phyloP scores from a whole-genome alignment of 345 rosid species.

The Carallia brachiata region DNA sequence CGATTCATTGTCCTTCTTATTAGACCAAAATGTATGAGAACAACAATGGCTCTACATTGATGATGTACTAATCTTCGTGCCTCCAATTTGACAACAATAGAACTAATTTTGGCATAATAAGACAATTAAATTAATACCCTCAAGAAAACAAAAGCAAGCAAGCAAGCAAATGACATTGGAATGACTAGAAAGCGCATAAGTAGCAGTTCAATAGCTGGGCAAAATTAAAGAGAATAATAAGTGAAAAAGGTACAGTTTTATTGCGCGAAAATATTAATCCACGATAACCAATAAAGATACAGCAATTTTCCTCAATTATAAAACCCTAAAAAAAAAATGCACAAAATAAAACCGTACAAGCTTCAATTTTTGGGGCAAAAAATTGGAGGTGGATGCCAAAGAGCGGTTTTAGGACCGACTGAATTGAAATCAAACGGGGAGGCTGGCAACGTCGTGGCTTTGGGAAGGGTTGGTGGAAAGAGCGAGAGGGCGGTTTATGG shows the following conservation, averaged over 20 bases:
- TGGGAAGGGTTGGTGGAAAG: constrained; percentile 33
- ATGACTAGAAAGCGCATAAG: no score
- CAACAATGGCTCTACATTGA: not conserved
- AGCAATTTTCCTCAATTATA: constrained; percentile 1
- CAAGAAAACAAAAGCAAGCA: no score
- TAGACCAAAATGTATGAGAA: not conserved
- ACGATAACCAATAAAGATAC: not conserved
- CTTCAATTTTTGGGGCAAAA: not conserved
- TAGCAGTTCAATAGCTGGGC: no score
- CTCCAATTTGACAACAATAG: no score
- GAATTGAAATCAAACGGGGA: constrained; percentile 19
- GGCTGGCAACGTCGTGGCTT: constrained; percentile 26
- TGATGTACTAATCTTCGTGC: not conserved
- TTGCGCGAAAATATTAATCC: not conserved
- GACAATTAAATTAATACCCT: no score
- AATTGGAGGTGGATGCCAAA: not conserved
- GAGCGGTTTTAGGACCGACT: not conserved
- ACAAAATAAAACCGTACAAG: not conserved
- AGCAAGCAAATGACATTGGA: no score
- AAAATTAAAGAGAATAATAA: no score
- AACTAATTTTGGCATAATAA: no score
- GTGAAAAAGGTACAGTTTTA: no score
- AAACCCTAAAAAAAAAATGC: not conserved
- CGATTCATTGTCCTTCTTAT: not conserved
- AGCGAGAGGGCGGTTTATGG: constrained; percentile 51